Conservation (phyloP, 2,329 filamentous ascomycete species). For the Pseudogymnoascus sp. region DNA sequence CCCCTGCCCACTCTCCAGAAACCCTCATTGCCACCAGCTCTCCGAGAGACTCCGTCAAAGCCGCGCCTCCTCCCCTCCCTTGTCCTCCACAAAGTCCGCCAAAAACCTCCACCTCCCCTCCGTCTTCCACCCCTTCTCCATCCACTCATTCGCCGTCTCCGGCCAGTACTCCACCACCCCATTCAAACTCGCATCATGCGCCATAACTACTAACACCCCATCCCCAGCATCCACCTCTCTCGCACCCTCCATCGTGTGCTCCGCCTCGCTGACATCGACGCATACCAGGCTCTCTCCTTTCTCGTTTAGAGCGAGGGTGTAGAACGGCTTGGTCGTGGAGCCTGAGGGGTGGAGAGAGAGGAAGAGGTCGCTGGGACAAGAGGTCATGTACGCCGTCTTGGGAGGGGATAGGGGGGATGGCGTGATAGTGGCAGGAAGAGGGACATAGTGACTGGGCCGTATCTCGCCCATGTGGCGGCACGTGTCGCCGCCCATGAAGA, state of each 20-base stretch:
- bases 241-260: constrained; percentile 36
- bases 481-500: constrained; percentile 43
- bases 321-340: constrained; percentile 26
- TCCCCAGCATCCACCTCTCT: constrained; percentile 38
- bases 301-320: constrained; percentile 19
- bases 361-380: constrained; percentile 36
- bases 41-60: neutral
- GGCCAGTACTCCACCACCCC: constrained; percentile 40
- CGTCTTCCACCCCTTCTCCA: constrained; percentile 33
- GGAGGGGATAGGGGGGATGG: constrained; percentile 32
- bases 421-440: constrained; percentile 30
- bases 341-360: constrained; percentile 30
- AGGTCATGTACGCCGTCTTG: constrained; percentile 12
- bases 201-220: constrained; percentile 35
- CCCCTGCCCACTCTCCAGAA: neutral
- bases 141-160: constrained; percentile 35
- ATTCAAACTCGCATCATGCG: constrained; percentile 37
- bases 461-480: constrained; percentile 39
- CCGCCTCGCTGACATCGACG: constrained; percentile 26
- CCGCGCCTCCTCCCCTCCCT: neutral
- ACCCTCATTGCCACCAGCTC: neutral
- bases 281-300: constrained; percentile 14
- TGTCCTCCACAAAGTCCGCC: constrained; percentile 30
- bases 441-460: constrained; percentile 35
- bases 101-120: constrained; percentile 40